Base-by-base conservation (phyloP, 164 flowering plant species). In the Paratinospora sagittata region DNA sequence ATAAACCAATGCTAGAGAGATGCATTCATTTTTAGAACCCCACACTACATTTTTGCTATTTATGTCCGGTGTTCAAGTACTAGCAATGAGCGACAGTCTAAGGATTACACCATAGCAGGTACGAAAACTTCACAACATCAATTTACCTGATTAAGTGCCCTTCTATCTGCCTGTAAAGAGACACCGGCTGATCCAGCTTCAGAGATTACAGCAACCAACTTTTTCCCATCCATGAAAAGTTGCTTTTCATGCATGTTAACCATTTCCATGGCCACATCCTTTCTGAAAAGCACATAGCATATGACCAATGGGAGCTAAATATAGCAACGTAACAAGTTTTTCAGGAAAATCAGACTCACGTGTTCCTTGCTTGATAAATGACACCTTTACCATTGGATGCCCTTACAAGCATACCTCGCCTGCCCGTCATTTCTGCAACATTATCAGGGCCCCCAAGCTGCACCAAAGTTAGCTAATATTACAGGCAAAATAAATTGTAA, bases 151-250 rank as follows among this genome's bases (percentile, higher is more conserved):
- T 95, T 95, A 73, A 72, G 34, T 14, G 88, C 97, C 83, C 99
- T 87, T 86, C 89, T 88, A 79, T 95, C 99, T 27, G 99, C 94
- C 72, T 95, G 99, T 84, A 95, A 82, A 55, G 99, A 95, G 60
- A 95, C 99, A 71, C 99, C 99, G 77, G 99, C 99, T 69, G 99
- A 95, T 65, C 98, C 99, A 84, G 99, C 98, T 84, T 95, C 99
- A 70, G 99, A 95, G 33, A 95, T 95, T 30, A 95, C 86, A 55
- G 99, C 96, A 79, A 95, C 84, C 36, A 92, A 76, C 80, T 95
- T 95, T 78, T 91, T 88, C 63, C 97, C 98, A 74, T 90, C 90
- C 99, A 95, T 92, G 79, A 95, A 95, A 27, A 86, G 86, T 76
- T 92, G 91, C 80, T 95, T 95, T 82, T 92, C 99, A 76, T 92